These are phyloP conservation scores for Anethum foeniculum DNA, from an alignment of 140 eudicot species.

Conservation along the genomic window DNA sequence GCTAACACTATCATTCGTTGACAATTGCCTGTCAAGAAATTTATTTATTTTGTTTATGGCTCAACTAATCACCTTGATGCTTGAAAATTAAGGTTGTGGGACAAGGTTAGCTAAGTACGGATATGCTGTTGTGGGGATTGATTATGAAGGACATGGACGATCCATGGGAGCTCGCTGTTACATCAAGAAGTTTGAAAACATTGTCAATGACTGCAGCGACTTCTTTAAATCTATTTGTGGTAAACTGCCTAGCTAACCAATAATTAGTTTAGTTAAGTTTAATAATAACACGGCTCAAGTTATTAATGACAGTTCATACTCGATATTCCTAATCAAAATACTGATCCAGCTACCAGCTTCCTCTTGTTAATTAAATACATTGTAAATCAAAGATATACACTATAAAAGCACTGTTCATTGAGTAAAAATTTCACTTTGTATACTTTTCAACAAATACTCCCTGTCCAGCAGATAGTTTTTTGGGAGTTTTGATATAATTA, in stretches of 20 bases:
- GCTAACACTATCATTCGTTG: constrained; percentile 10
- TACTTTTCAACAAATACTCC: neutral
- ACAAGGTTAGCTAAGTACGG: constrained; percentile 71
- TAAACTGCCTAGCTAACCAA: constrained; percentile 28
- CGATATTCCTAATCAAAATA: neutral
- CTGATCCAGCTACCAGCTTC: neutral
- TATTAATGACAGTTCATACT: neutral
- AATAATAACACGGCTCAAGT: neutral
- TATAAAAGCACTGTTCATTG: neutral
- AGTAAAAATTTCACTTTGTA: neutral
- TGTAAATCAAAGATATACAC: neutral
- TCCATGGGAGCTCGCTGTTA: constrained; percentile 97
- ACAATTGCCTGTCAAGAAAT: neutral
- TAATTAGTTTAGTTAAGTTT: neutral
- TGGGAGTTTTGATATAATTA: neutral
- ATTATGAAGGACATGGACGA: constrained; percentile 94
- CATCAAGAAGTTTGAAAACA: constrained; percentile 76
- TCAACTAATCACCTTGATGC: neutral
- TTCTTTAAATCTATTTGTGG: constrained; percentile 74
- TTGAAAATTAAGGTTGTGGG: constrained; percentile 51
- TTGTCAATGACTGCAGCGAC: constrained; percentile 67
- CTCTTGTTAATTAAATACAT: neutral
- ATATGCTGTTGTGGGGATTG: constrained; percentile 82
- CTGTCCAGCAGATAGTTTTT: neutral
- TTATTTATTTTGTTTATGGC: neutral